Evolutionary conservation across 768 basidiomycete species (phyloP).

Genomic region (Hirschioporus abietinus): DNA sequence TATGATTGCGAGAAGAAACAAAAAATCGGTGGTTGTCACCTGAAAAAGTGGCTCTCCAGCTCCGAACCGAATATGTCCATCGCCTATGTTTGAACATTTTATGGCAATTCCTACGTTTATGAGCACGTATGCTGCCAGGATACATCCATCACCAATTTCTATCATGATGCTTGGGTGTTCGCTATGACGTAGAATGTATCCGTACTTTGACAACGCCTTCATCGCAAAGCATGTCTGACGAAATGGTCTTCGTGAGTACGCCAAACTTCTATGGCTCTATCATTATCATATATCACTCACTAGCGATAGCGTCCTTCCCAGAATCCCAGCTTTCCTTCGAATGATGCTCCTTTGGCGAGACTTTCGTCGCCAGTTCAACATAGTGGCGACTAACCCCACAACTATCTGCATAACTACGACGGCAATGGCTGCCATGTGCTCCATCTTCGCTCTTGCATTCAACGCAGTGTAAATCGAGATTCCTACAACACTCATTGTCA

Average conservation of each 20-base stretch:
- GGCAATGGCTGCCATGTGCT: background rate
- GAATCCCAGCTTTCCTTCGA: background rate
- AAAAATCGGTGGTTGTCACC: background rate
- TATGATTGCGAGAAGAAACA: background rate
- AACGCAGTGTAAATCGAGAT: background rate
- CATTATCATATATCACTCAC: background rate
- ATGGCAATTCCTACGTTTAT: background rate
- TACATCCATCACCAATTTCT: background rate
- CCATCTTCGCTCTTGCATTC: background rate
- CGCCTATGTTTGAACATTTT: background rate
- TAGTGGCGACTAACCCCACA: background rate
- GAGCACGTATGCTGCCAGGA: background rate
- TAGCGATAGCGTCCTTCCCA: background rate
- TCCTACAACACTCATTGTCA: background rate
- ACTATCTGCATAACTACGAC: background rate
- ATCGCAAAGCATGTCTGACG: background rate
- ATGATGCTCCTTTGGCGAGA: background rate
- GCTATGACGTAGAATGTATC: background rate
- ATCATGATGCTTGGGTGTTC: background rate
- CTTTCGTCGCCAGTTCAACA: background rate
- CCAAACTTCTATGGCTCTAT: background rate
- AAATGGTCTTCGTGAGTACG: background rate
- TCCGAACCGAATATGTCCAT: background rate
- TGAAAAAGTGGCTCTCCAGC: background rate
- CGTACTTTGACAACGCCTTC: background rate